phyloP scores from a whole-genome alignment of 2,329 filamentous ascomycete genomes.

The Fusarium sp. region DNA sequence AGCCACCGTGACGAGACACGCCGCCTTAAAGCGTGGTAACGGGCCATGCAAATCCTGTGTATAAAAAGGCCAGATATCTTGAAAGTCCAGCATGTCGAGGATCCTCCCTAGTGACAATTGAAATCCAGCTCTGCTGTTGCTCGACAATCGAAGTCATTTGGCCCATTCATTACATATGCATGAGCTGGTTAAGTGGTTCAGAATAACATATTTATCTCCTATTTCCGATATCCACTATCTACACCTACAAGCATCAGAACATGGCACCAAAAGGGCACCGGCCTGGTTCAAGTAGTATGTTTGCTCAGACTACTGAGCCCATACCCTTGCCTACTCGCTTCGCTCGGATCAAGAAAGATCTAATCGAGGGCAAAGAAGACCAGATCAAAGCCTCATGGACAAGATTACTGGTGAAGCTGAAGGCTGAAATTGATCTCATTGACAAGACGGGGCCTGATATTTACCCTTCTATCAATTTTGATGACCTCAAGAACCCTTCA shows the following conservation, averaged over 20 bases:
- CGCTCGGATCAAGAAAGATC: slow-evolving; percentile 53
- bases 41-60: slow-evolving; percentile 7
- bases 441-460: slow-evolving; percentile 46
- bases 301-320: slow-evolving; percentile 44
- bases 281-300: slow-evolving; percentile 44
- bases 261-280: slow-evolving; percentile 34
- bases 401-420: slow-evolving; percentile 52
- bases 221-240: background rate
- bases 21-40: slow-evolving; percentile 6
- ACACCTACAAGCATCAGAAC: background rate
- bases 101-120: background rate
- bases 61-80: slow-evolving; percentile 20
- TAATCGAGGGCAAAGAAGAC: slow-evolving; percentile 54
- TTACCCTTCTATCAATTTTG: slow-evolving; percentile 57
- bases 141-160: background rate
- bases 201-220: slow-evolving; percentile 1
- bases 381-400: slow-evolving; percentile 54
- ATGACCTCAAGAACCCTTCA: slow-evolving; percentile 49
- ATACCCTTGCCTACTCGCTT: slow-evolving; percentile 55
- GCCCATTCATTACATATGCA: background rate
- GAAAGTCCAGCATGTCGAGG: slow-evolving; percentile 6
- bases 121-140: background rate
- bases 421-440: slow-evolving; percentile 53
- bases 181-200: background rate
- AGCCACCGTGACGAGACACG: slow-evolving; percentile 5